Conservation (phyloP, 306 rosid species). For the Sindora glabra region DNA sequence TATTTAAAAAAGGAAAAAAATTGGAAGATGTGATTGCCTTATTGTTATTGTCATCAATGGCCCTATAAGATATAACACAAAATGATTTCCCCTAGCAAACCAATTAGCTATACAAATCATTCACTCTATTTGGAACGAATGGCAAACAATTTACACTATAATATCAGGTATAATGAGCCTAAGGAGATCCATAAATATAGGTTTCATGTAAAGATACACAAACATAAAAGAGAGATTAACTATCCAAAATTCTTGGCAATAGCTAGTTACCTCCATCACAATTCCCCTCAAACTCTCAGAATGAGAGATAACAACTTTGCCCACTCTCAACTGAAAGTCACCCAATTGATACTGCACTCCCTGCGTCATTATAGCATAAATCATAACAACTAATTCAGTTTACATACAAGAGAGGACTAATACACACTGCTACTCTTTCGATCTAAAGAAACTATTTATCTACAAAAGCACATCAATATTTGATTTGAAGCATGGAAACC, state of each 20-base stretch:
- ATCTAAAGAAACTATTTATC: not conserved
- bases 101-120: not conserved
- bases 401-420: not conserved
- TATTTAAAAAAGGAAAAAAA: not conserved
- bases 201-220: not conserved
- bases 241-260: not conserved
- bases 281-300: slow-evolving; percentile 81
- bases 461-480: not conserved
- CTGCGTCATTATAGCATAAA: slow-evolving; percentile 13
- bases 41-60: too few relatives aligned
- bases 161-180: not conserved
- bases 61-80: too few relatives aligned
- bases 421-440: too few relatives aligned
- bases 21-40: too few relatives aligned
- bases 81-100: too few relatives aligned
- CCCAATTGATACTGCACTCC: slow-evolving; percentile 66
- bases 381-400: not conserved
- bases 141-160: not conserved
- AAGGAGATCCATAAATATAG: not conserved
- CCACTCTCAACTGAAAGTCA: slow-evolving; percentile 72
- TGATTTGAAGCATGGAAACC: not conserved
- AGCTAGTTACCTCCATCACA: slow-evolving; percentile 62
- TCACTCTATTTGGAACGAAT: not conserved
- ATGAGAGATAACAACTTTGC: slow-evolving; percentile 69
- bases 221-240: not conserved